Base-by-base conservation (phyloP, 2,329 filamentous ascomycete genomes). In the Ophiocordyceps robertsii region DNA sequence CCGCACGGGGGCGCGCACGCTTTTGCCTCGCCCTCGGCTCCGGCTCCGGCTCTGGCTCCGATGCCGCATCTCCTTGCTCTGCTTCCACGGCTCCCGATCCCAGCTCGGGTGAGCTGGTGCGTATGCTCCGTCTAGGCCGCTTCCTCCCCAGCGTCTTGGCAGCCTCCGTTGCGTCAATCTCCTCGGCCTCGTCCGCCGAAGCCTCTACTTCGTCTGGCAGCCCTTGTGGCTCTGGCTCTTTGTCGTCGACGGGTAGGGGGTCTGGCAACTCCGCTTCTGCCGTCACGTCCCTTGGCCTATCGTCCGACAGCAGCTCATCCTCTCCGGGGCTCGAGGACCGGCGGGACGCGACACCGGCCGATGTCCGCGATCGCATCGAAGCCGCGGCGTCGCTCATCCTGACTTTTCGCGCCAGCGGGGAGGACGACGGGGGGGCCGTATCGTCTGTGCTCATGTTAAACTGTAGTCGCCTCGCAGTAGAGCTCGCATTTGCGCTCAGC, bases 351-450 rank as follows among this genome's bases (percentile, higher is more conserved):
- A 24, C 38, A 12, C 24, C 39, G 3, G 37, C 29, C 41, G 42
- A 51, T 49, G 13, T 55, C 45, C n/a, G 55, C 4, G 59, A 58
- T n/a, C 57, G 58, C 13, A 53, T 46, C 11, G 59, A 57, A n/a
- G 53, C 44, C 3, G 51, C 49, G 6, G 51, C 56, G 29, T 53
- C 59, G 37, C 59, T 65, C 16, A 54, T 56, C 31, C 63, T 62
- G 24, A 56, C 58, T 51, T 67, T 72, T 29, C 61, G 56, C 24
- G 56, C 61, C 33, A 70, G 48, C 0, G 70, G 70, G 0, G 70
- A 73, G 12, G 59, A 62, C 12, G 48, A 60, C 52, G 48, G 46
- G 17, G 50, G 55, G 42, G 47, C 51, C 17, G 48, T 55, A 13
- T 58, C 53, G 14, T 59, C 56, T 2, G 54, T 52, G 19, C 52